Evolutionary conservation across 2,329 filamentous ascomycete genomes (phyloP), one percentile per base, ranked within the genome.

Genomic region (Hymenoscyphus salicellus): DNA sequence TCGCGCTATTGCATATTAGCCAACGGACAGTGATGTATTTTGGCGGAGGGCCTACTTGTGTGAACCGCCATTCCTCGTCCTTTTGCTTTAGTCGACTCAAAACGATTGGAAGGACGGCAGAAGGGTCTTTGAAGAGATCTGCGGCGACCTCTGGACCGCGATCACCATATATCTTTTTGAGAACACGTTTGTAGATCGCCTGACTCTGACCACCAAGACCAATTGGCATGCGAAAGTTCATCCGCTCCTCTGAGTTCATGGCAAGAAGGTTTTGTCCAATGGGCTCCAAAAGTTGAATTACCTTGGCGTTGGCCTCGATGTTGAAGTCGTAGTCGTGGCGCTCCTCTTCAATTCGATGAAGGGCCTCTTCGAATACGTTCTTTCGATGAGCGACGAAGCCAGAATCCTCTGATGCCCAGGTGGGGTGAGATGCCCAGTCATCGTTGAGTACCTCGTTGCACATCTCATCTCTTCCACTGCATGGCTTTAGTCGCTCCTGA

Each of bases 271-370:
- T 90, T 74, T 96, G 93, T 1, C 92, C 93, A 65, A 98, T 92
- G 0, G 95, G 95, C 76, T 98, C 94, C 49, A 99, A 86, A 4
- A 99, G 87, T 77, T 98, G 95, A 65, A 99, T 96, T 59, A 95
- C 97, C 71, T 96, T 93, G 66, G 90, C 86, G 74, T 95, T 97
- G 8, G 92, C 91, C 78, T 99, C 95, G 61, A 99, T 98, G 75
- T 97, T 95, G 79, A 96, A 97, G 77, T 99, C 95, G 73, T 99
- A 99, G 75, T 99, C 95, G 75, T 99, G 95, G 4, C 95, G 90
- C 77, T 99, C 95, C 78, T 99, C 95, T 78, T 99, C 95, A 66
- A 99, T 97, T 23, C 95, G 86, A 75, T 99, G 95, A 8, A 99
- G 86, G 36, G 91, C 91, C 77, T 99, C 95, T 77, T 99, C 95